These are phyloP conservation scores for Neofusicoccum laricinum DNA, from an alignment of 2,329 filamentous ascomycete genomes.

Conservation along the genomic window DNA sequence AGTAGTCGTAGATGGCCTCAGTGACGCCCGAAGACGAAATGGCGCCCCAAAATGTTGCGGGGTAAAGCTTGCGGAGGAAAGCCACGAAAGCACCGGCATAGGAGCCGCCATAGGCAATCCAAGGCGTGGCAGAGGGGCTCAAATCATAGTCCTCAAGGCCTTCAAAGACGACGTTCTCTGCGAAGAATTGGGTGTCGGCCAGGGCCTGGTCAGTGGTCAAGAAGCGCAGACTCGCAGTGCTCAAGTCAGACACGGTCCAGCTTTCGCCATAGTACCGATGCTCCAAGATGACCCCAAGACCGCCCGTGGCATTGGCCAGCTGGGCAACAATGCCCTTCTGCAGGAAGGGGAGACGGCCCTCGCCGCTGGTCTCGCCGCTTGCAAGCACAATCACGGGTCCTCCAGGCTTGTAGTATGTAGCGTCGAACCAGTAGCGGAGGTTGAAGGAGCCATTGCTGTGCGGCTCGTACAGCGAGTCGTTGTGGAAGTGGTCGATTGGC, in stretches of 20 bases:
- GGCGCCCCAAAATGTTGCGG: constrained; percentile 72
- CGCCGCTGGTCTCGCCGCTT: constrained; percentile 66
- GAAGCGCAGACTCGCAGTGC: constrained; percentile 71
- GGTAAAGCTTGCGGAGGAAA: constrained; percentile 72
- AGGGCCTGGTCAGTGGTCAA: constrained; percentile 79
- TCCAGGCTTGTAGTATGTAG: constrained; percentile 68
- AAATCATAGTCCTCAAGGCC: constrained; percentile 67
- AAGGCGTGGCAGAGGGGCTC: constrained; percentile 64
- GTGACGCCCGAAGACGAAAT: constrained; percentile 81
- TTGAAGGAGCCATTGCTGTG: constrained; percentile 67
- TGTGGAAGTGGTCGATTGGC: constrained; percentile 78
- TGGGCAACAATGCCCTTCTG: constrained; percentile 75
- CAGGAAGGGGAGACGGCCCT: constrained; percentile 64
- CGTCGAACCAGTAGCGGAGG: constrained; percentile 81
- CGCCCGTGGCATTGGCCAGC: constrained; percentile 67
- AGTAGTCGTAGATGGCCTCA: constrained; percentile 74
- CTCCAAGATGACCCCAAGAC: constrained; percentile 77
- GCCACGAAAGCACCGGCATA: constrained; percentile 81
- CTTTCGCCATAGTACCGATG: constrained; percentile 84
- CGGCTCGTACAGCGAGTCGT: constrained; percentile 73
- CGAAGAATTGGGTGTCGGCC: constrained; percentile 80
- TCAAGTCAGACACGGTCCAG: constrained; percentile 65
- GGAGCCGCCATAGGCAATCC: constrained; percentile 78
- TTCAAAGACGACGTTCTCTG: constrained; percentile 66
- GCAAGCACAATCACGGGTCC: constrained; percentile 79